Percentiles rank a stretch among this genome's conserved stretches.
phyloP scores from a whole-genome alignment of 2,329 filamentous ascomycete genomes.

The Pestalotiopsis sp. region DNA sequence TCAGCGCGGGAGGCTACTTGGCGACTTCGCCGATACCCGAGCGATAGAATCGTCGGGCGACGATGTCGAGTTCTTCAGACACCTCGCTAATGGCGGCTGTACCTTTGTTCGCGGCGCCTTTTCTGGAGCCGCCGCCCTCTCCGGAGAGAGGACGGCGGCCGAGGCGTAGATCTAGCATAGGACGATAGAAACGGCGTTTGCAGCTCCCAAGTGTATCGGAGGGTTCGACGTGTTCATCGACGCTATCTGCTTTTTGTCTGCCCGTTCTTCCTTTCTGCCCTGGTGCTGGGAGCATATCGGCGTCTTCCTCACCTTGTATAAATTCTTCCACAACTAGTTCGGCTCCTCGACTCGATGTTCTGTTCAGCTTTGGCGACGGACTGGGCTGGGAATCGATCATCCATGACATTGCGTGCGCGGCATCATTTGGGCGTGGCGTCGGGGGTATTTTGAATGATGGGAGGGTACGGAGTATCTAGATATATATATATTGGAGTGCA shows the following conservation, averaged over 20 bases:
- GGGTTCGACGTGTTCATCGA: slow-evolving; percentile 25
- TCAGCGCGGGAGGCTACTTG: slow-evolving; percentile 74
- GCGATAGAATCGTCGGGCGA: slow-evolving; percentile 36
- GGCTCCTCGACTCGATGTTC: slow-evolving; percentile 7
- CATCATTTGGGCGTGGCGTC: slow-evolving; percentile 2
- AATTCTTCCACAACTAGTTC: not conserved
- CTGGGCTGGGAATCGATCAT: not conserved
- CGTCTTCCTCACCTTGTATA: slow-evolving; percentile 2
- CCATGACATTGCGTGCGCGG: not conserved
- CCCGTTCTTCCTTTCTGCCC: slow-evolving; percentile 6
- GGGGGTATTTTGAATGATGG: slow-evolving; percentile 4
- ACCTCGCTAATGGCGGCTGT: not conserved
- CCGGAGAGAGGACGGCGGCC: slow-evolving; percentile 19
- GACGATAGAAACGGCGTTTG: slow-evolving; percentile 35
- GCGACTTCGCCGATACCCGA: slow-evolving; percentile 65
- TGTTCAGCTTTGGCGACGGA: slow-evolving; percentile 5
- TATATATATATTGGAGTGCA: slow-evolving; percentile 2
- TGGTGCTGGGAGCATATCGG: not conserved
- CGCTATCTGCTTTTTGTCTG: slow-evolving; percentile 21
- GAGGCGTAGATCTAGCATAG: slow-evolving; percentile 22
- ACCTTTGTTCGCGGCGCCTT: slow-evolving; percentile 19
- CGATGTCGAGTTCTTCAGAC: slow-evolving; percentile 21
- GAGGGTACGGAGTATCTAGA: not conserved
- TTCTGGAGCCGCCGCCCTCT: slow-evolving; percentile 15
- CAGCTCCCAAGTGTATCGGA: slow-evolving; percentile 26